Percentiles rank a stretch among this genome's conserved stretches.
These are phyloP conservation scores for Xylaria sp. DNA, from an alignment of 2,329 filamentous ascomycete species.

Conservation along the genomic window DNA sequence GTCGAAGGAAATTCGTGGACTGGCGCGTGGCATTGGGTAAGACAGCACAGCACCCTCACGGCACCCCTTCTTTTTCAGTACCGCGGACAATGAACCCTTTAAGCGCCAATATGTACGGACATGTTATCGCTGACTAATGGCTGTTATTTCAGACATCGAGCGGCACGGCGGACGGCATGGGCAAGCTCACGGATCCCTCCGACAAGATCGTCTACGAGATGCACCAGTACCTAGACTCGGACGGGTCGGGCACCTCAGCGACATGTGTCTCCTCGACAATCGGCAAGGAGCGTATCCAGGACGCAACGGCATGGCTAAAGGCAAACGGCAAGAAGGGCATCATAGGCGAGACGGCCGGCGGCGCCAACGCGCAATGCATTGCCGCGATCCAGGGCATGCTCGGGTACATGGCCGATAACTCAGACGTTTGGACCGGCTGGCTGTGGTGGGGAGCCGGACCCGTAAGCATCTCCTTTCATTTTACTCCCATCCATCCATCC, in stretches of 20 bases:
- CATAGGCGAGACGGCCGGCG: conserved; percentile 69
- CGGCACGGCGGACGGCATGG: conserved; percentile 53
- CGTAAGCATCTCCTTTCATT: conserved; percentile 15
- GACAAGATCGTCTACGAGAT: conserved; percentile 67
- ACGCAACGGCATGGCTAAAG: conserved; percentile 65
- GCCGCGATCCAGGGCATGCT: conserved; percentile 63
- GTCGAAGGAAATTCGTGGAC: conserved; percentile 66
- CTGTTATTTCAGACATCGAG: conserved; percentile 39
- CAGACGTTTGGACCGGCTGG: conserved; percentile 67
- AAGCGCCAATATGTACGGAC: too few species aligned
- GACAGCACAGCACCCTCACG: neutral
- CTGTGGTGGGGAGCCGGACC: conserved; percentile 69
- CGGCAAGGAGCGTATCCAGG: conserved; percentile 60
- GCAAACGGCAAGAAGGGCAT: conserved; percentile 65
- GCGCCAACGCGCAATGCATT: conserved; percentile 62
- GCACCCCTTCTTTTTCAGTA: neutral
- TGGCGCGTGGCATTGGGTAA: conserved; percentile 58
- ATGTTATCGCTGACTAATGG: conserved; percentile 3
- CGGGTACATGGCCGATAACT: conserved; percentile 63
- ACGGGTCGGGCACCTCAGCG: conserved; percentile 62
- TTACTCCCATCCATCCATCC: neutral
- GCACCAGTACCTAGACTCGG: conserved; percentile 69
- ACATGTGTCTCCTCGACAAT: conserved; percentile 62
- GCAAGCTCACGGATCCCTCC: conserved; percentile 59
- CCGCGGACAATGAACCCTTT: neutral